These are phyloP conservation scores for Monilinia vaccinii-corymbosi DNA, from an alignment of 2,329 filamentous ascomycete genomes.

Conservation along the genomic window DNA sequence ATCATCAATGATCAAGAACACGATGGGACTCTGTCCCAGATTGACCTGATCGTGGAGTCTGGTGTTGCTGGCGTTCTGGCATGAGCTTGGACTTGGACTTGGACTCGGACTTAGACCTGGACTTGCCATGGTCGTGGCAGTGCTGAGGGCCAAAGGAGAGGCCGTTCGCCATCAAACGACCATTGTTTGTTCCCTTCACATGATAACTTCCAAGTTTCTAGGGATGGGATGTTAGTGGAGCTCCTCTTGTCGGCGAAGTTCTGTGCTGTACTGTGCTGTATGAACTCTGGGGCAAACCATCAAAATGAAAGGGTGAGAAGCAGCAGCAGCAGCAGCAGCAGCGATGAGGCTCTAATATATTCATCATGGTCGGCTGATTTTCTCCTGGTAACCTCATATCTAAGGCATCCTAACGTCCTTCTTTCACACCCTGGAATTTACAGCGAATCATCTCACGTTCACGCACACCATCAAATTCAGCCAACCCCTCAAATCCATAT, in stretches of 20 bases:
- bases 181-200: no score
- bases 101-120: not conserved
- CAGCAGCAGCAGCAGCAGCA: no score
- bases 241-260: no score
- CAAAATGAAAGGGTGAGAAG: no score
- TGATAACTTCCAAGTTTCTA: no score
- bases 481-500: constrained; percentile 20
- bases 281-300: no score
- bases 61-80: not conserved
- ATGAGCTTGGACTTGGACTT: not conserved
- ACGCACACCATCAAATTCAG: constrained; percentile 20
- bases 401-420: not conserved
- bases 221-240: no score
- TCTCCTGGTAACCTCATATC: not conserved
- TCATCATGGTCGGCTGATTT: not conserved
- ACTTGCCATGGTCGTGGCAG: not conserved
- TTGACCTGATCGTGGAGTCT: not conserved
- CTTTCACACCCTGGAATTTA: not conserved
- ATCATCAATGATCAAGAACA: not conserved
- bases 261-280: no score
- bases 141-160: not conserved
- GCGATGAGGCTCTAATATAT: no score
- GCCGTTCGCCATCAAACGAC: not conserved
- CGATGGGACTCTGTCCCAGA: not conserved
- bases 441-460: constrained; percentile 16